Evolutionary conservation across 345 rosid species (phyloP), one percentile per base, ranked within the genome.

Genomic region (Eucalyptus regnans): DNA sequence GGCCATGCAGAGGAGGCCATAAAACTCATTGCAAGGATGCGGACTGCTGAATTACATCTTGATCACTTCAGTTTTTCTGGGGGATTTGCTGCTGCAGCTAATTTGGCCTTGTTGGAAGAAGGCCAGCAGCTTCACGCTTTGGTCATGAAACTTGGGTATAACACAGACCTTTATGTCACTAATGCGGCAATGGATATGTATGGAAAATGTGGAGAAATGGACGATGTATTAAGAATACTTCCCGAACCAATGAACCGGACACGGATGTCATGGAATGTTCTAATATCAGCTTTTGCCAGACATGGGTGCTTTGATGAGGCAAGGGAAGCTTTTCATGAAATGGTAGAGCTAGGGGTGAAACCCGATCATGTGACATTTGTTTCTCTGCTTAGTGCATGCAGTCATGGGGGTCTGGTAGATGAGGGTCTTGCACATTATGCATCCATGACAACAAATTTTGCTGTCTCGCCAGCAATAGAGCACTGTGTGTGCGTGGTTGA

Each of bases 321-420:
- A 56, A 94, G 88, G 88, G 94, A 94, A 94, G 93, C 96, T 31
- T 96, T 97, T 91, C 91, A 92, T 90, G 96, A 95, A 90, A 97
- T 97, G 99, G 87, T 95, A 56, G 90, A 92, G 58, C 89, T 93
- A 51, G 94, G 94, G 88, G 87, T 92, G 89, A 93, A 93, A 89
- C 99, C 99, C 4, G 96, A 96, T 88, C 96, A 94, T 88, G 96
- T 96, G n/a, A 97, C 98, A 66, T 97, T 96, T 90, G 95, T 97
- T 56, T 95, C 97, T 90, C 96, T 96, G 89, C 98, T 97, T 60
- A 94, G 97, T 71, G 98, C 99, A 6, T 97, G 99, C 90, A 96
- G 93, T 91, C 99, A 97, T 86, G 95, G 96, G 33, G 99, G 98
- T 44, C 89, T 97, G 81, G 98, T 95, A 87, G 95, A 97, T 46